Percentiles rank a stretch among this genome's conserved stretches.
Evolutionary conservation across 2,329 filamentous ascomycete genomes (phyloP).

Genomic region (Hymenoscyphus repandus): DNA sequence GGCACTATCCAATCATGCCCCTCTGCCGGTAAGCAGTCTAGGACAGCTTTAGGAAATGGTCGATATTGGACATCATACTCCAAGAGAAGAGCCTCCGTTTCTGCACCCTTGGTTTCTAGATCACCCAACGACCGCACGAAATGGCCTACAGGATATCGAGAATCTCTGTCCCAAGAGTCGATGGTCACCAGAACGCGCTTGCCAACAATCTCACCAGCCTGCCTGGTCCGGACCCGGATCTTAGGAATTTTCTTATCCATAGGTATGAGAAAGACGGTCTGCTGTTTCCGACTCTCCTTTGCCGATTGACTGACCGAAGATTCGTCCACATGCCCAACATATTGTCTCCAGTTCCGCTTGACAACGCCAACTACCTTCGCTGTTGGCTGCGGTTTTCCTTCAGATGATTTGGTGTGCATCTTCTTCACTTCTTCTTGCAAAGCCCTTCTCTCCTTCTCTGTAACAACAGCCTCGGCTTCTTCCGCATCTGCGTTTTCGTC

Average conservation of each 20-base stretch:
- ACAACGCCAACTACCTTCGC: constrained; percentile 87
- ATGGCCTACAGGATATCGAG: constrained; percentile 86
- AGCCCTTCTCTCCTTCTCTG: constrained; percentile 78
- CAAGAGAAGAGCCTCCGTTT: constrained; percentile 88
- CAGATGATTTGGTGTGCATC: constrained; percentile 69
- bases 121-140: constrained; percentile 91
- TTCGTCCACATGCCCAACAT: constrained; percentile 90
- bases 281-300: constrained; percentile 75
- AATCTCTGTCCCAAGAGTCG: constrained; percentile 92
- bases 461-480: constrained; percentile 70
- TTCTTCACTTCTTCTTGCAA: constrained; percentile 88
- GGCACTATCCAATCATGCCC: constrained; percentile 95
- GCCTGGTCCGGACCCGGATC: constrained; percentile 85
- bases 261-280: constrained; percentile 89
- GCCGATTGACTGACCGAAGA: constrained; percentile 71
- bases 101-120: constrained; percentile 92
- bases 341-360: constrained; percentile 96
- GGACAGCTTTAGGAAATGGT: constrained; percentile 90
- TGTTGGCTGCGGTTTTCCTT: constrained; percentile 81
- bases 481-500: constrained; percentile 91
- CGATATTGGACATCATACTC: constrained; percentile 98
- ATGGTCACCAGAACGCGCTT: constrained; percentile 91
- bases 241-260: constrained; percentile 99
- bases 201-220: constrained; percentile 81
- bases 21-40: constrained; percentile 87